These are phyloP conservation scores for Syzygium jambos DNA, from an alignment of 345 rosid species.

Conservation along the genomic window DNA sequence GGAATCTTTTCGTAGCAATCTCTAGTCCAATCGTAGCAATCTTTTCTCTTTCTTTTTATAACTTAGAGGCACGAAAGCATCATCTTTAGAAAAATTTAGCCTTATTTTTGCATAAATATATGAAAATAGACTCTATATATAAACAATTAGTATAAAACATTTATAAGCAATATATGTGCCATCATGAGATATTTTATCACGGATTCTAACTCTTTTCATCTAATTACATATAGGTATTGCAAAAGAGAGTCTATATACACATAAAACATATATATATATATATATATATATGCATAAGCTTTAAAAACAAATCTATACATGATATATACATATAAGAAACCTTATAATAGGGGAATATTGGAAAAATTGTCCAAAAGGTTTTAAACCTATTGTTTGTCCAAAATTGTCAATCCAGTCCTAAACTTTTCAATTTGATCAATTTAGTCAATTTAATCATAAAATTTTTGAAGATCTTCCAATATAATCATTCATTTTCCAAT, in stretches of 20 bases:
- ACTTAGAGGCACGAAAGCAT: neutral
- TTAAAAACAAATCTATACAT: neutral
- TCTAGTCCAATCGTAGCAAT: neutral
- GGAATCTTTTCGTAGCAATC: neutral
- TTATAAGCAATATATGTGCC: neutral
- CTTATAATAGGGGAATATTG: fast-evolving
- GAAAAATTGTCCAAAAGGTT: neutral
- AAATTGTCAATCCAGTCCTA: neutral
- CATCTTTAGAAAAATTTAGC: neutral
- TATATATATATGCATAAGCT: neutral
- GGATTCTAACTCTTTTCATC: neutral
- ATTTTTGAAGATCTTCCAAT: fast-evolving
- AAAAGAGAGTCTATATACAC: neutral
- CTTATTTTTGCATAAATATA: neutral
- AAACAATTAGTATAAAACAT: neutral
- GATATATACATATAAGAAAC: neutral
- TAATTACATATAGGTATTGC: neutral
- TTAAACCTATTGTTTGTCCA: neutral
- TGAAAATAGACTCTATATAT: neutral
- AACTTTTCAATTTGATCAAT: fast-evolving
- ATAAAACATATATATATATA: neutral
- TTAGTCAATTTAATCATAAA: neutral
- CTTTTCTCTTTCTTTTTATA: neutral
- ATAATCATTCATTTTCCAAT: neutral
- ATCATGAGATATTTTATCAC: neutral